These are phyloP conservation scores for Xenoacremonium recifei DNA, from an alignment of 2,329 filamentous ascomycete genomes.

Conservation along the genomic window DNA sequence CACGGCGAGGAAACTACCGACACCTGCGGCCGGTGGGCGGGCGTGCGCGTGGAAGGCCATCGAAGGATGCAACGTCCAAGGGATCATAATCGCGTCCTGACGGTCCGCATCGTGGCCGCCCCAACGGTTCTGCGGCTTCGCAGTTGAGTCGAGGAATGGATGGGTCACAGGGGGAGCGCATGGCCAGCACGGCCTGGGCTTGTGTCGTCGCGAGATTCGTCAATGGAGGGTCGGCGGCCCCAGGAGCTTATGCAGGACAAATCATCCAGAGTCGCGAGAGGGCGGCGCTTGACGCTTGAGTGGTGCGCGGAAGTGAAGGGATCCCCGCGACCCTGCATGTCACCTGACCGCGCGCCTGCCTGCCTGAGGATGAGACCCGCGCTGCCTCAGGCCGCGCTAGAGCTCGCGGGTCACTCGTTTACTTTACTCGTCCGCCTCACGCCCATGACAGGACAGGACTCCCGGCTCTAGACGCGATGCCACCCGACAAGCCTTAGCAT, in stretches of 20 bases:
- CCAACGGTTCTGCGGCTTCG: too few species aligned
- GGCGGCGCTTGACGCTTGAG: background rate
- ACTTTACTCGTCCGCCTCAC: background rate
- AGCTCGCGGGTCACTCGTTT: background rate
- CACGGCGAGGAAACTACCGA: too few species aligned
- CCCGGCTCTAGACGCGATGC: background rate
- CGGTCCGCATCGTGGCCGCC: too few species aligned
- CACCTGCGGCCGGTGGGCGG: too few species aligned
- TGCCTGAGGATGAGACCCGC: slow-evolving; percentile 9
- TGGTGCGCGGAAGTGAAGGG: background rate
- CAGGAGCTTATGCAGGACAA: slow-evolving; percentile 2
- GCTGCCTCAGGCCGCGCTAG: too few species aligned
- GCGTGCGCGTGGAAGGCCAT: too few species aligned
- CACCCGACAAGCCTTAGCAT: background rate
- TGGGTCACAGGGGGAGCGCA: background rate
- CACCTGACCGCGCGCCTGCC: slow-evolving; percentile 26
- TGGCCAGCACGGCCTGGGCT: background rate
- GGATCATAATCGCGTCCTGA: too few species aligned
- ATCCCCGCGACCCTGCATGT: slow-evolving; percentile 12
- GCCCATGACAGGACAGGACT: too few species aligned
- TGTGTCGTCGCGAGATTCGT: slow-evolving; percentile 5
- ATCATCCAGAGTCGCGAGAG: background rate
- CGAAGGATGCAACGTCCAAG: too few species aligned
- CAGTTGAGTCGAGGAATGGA: too few species aligned
- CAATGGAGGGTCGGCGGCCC: background rate